Evolutionary conservation across 441 rosid species (phyloP).

Genomic region (Flueggea neowawraea): DNA sequence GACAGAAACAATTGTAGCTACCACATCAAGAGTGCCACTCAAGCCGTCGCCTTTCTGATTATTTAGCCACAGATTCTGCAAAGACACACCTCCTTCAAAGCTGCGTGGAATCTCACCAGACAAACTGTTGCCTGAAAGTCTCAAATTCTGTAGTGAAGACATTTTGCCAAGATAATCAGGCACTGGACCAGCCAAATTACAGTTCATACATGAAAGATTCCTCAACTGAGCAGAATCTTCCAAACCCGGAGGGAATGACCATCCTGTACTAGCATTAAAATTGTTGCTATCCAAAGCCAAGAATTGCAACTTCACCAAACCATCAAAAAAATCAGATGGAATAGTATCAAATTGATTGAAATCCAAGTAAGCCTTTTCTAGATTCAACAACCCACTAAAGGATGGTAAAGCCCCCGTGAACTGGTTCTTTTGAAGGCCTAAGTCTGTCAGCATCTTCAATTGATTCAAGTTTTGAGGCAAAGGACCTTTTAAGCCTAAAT

Average conservation of each 20-base stretch:
- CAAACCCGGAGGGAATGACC: constrained; percentile 51
- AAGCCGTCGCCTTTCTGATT: constrained; percentile 44
- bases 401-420: constrained; percentile 60
- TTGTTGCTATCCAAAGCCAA: constrained; percentile 63
- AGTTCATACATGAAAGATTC: constrained; percentile 54
- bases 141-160: constrained; percentile 44
- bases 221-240: constrained; percentile 48
- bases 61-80: constrained; percentile 62
- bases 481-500: constrained; percentile 50
- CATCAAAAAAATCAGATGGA: constrained; percentile 56
- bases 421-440: constrained; percentile 59
- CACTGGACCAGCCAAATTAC: constrained; percentile 59
- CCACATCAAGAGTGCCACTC: constrained; percentile 53
- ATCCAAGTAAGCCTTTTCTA: constrained; percentile 50
- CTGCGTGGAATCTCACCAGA: constrained; percentile 53
- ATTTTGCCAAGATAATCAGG: constrained; percentile 61
- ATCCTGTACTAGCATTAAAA: constrained; percentile 51
- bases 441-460: constrained; percentile 39
- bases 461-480: constrained; percentile 58
- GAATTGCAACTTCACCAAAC: constrained; percentile 42
- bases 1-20: constrained; percentile 45
- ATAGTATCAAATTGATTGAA: constrained; percentile 55
- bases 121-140: constrained; percentile 47
- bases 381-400: constrained; percentile 44
- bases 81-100: constrained; percentile 29